Base-by-base conservation (phyloP, 2,329 filamentous ascomycete genomes). In the Cordyceps cicadae region DNA sequence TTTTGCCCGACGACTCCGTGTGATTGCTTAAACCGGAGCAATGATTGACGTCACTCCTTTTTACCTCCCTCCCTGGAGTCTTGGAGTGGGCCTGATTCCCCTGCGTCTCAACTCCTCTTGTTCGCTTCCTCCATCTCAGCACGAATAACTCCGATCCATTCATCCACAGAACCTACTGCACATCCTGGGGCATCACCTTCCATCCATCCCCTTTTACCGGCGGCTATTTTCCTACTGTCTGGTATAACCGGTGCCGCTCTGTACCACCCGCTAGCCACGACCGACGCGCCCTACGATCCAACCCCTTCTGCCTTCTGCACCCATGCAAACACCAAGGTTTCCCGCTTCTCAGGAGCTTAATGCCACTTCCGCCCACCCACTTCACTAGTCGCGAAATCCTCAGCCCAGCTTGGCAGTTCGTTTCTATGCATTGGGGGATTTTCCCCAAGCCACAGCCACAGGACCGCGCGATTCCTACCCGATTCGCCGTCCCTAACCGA, bases 31-130 rank as follows among this genome's bases (percentile, higher is more conserved):
- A 29, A 6, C 45, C 19, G 34, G 46, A 43, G 24, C 45, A 45
- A 45, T 59, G 55, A 52, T 51, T 59, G 55, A 59, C 55, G 55
- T 59, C 55, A 59, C 46, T 32, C 19, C n/a, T 26, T 49, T 41
- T 32, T 46, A 14, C 8, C 17, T 8, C 46, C 46, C 21, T 34
- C 7, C n/a, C 21, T 24, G 11, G 39, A 17, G 15, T 43, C 6
- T 8, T 37, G 14, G 17, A n/a, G 50, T 52, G 50, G 50, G 50
- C 15, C 50, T 52, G 50, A 32, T 32, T 24, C 50, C 14, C 17
- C 8, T 51, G 26, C 24, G 5, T 50, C 24, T 32, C 17, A 26
- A 12, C 26, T n/a, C 26, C 17, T 46, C n/a, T 21, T 7, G 5
- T 11, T 21, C n/a, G 12, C 17, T n/a, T 52, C 24, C 50, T 21